Conservation (phyloP, 305 asterid species). For the Rubia balearica region DNA sequence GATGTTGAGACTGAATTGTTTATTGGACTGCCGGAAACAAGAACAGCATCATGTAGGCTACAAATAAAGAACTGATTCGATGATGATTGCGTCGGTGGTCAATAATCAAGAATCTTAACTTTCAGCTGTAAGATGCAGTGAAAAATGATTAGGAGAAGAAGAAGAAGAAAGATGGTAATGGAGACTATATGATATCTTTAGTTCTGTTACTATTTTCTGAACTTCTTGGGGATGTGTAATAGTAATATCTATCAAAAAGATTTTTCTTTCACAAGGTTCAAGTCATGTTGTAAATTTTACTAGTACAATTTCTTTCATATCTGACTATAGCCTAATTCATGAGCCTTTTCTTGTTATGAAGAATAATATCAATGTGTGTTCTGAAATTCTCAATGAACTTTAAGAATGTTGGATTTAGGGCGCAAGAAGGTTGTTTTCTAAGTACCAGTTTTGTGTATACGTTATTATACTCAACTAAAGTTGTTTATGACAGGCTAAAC, state of each 20-base stretch:
- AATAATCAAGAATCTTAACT: neutral
- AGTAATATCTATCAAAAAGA: neutral
- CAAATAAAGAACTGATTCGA: conserved; percentile 8
- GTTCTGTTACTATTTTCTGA: neutral
- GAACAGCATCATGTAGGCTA: conserved; percentile 34
- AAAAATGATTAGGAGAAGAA: neutral
- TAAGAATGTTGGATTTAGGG: neutral
- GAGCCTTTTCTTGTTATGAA: neutral
- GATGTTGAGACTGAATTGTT: conserved; percentile 84
- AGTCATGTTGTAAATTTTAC: neutral
- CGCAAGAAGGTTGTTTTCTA: neutral
- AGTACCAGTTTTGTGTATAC: too few species aligned
- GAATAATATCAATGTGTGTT: neutral
- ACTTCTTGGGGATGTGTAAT: neutral
- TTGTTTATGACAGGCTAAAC: neutral
- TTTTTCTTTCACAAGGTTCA: conserved; percentile 8
- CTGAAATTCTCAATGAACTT: neutral
- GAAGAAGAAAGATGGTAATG: neutral
- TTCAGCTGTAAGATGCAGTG: neutral
- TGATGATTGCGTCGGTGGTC: neutral
- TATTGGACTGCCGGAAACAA: conserved; percentile 71
- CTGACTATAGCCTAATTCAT: neutral
- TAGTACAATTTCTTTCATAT: neutral
- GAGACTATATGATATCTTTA: neutral
- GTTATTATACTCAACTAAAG: neutral